Base-by-base conservation (phyloP, 352 stramenopile species). In the Phytophthora sojae region DNA sequence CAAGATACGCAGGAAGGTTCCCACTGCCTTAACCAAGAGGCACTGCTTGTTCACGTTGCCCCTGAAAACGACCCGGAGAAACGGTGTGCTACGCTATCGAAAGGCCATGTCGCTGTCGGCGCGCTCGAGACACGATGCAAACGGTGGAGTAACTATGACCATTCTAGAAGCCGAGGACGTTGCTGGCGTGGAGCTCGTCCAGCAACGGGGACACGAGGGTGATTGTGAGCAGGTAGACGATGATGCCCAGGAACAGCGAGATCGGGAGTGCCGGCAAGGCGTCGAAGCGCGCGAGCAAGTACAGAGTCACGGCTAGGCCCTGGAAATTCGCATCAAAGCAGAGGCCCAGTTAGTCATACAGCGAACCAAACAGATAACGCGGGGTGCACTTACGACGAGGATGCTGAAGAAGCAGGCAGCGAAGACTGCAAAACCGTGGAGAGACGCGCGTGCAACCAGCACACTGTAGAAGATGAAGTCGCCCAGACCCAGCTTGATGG, bases 401-500 rank as follows among this genome's bases (percentile, higher is more conserved):
- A 97, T 91, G 59, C 64, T 79, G 51, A 99, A 66, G 60, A 98
- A 98, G 64, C 93, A 99, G 17, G 94, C 79, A 5, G 83, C 86
- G 67, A 98, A 99, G 11, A 94, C 81, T 9, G 90, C 90, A 61
- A 99, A 98, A 52, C 95, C 94, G 58, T 97, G 92, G 64, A 95
- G 79, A 8, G 94, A 96, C 9, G 97, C 97, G 39, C 97, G 97
- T 6, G 95, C 95, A 29, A 99, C 95, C 35, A 99, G 81, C 0
- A 99, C 91, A 53, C 87, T 98, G 80, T 99, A 99, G 75, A 99
- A 99, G 50, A 99, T 98, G 73, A 99, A 99, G 81, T 99, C 98
- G 0, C 98, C 97, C 9, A 98, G 76, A 0, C 94, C 94, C 7
- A 98, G 80, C 57, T 97, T 91, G 73, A 98, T 98, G 4, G 81